phyloP scores from a whole-genome alignment of 345 rosid species.

The Cardamine occulta region DNA sequence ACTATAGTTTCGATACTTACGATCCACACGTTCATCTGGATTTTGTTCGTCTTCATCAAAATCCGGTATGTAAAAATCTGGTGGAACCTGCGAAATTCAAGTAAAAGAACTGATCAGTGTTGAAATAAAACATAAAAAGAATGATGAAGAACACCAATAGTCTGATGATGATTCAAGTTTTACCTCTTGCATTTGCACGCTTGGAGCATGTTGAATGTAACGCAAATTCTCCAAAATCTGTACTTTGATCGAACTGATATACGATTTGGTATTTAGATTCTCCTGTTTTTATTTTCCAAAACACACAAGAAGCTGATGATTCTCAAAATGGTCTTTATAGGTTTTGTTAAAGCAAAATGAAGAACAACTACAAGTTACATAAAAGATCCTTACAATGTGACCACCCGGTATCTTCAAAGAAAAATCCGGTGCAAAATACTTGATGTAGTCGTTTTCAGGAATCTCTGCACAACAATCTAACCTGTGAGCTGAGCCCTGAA shows the following conservation, averaged over 20 bases:
- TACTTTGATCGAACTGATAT: conserved; percentile 76
- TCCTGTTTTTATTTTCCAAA: conserved; percentile 56
- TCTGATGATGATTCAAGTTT: conserved; percentile 27
- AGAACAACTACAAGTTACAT: conserved; percentile 15
- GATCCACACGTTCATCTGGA: conserved; percentile 83
- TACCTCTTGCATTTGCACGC: conserved; percentile 99
- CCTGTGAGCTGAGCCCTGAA: background rate
- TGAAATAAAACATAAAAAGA: background rate
- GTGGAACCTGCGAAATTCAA: conserved; percentile 72
- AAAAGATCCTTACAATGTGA: conserved; percentile 62
- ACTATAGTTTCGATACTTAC: conserved; percentile 53
- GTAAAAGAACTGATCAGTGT: background rate
- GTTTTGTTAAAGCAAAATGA: background rate
- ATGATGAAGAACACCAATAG: background rate
- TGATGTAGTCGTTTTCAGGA: conserved; percentile 83
- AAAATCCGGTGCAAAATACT: conserved; percentile 88
- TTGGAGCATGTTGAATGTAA: conserved; percentile 89
- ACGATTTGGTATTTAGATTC: conserved; percentile 85
- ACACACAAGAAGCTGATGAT: background rate
- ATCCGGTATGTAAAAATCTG: conserved; percentile 92
- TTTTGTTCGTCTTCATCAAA: conserved; percentile 90
- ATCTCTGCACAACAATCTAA: conserved; percentile 64
- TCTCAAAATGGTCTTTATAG: background rate
- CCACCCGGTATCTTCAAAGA: conserved; percentile 83
- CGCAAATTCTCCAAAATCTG: conserved; percentile 94